phyloP scores from a whole-genome alignment of 371 early-diverging fungal species.

The Apophysomyces sp. region DNA sequence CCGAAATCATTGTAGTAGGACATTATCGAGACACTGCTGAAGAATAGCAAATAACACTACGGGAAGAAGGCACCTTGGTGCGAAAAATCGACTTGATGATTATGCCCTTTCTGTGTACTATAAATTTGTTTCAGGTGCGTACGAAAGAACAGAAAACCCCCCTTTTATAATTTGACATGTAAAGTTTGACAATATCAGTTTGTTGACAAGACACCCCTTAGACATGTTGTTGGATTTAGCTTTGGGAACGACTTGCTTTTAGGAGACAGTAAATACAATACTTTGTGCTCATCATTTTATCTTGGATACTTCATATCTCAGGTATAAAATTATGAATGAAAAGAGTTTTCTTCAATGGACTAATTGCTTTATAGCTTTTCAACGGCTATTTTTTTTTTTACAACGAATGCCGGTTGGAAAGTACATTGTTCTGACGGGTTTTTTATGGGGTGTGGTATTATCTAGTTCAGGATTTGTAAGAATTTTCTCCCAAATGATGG shows the following conservation, averaged over 20 bases:
- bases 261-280: constrained; percentile 24
- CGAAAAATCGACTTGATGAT: constrained; percentile 34
- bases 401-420: constrained; percentile 15
- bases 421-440: constrained; percentile 14
- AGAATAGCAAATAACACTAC: background rate
- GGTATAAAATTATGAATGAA: constrained; percentile 11
- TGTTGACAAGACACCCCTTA: constrained; percentile 42
- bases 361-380: constrained; percentile 8
- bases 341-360: background rate
- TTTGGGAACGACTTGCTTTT: constrained; percentile 28
- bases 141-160: too few relatives aligned
- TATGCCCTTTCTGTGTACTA: constrained; percentile 34
- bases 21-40: background rate
- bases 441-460: constrained; percentile 16
- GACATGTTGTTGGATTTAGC: constrained; percentile 25
- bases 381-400: constrained; percentile 24
- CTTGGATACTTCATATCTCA: constrained; percentile 39
- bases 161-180: too few relatives aligned
- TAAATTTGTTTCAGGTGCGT: constrained; percentile 35
- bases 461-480: constrained; percentile 6
- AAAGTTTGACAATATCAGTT: constrained; percentile 13
- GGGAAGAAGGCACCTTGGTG: constrained; percentile 33
- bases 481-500: constrained; percentile 12
- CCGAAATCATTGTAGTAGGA: too few relatives aligned
- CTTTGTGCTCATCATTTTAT: constrained; percentile 37